phyloP scores from a whole-genome alignment of 2,329 filamentous ascomycete genomes.

The Fusarium chlamydosporum region DNA sequence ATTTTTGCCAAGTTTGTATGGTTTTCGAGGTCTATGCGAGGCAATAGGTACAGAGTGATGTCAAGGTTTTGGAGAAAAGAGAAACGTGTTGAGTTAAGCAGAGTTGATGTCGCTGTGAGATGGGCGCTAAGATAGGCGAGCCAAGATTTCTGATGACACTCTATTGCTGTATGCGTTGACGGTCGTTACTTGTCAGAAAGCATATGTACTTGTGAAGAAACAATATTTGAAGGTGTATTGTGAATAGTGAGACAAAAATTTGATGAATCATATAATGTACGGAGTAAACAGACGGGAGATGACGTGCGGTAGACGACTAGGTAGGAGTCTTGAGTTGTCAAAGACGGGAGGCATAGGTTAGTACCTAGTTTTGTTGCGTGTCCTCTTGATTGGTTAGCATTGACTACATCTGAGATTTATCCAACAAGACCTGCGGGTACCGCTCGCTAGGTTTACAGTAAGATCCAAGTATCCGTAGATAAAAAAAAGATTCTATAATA shows the following conservation, averaged over 20 bases:
- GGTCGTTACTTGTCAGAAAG: not conserved
- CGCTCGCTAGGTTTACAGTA: not conserved
- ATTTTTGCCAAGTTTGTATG: slow-evolving; percentile 35
- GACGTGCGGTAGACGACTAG: not conserved
- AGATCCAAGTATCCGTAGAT: not conserved
- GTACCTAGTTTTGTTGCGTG: slow-evolving; percentile 6
- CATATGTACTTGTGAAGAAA: not conserved
- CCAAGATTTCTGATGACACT: slow-evolving; percentile 18
- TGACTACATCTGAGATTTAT: not conserved
- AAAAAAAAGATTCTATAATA: slow-evolving; percentile 7
- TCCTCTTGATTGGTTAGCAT: slow-evolving; percentile 17
- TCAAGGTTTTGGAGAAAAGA: not conserved
- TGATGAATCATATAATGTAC: not conserved
- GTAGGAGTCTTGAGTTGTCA: not conserved
- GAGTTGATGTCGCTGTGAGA: slow-evolving; percentile 16
- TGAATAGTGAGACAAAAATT: not conserved
- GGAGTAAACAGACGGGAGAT: not conserved
- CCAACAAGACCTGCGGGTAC: not conserved
- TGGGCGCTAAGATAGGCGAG: slow-evolving; percentile 38
- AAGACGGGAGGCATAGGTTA: not conserved
- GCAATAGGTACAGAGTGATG: not conserved
- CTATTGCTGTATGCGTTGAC: not conserved
- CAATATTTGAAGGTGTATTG: not conserved
- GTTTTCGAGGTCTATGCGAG: too few relatives aligned
- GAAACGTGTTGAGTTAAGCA: slow-evolving; percentile 31